These are phyloP conservation scores for Lachnellula hyalina DNA, from an alignment of 2,329 filamentous ascomycete genomes.

Conservation along the genomic window DNA sequence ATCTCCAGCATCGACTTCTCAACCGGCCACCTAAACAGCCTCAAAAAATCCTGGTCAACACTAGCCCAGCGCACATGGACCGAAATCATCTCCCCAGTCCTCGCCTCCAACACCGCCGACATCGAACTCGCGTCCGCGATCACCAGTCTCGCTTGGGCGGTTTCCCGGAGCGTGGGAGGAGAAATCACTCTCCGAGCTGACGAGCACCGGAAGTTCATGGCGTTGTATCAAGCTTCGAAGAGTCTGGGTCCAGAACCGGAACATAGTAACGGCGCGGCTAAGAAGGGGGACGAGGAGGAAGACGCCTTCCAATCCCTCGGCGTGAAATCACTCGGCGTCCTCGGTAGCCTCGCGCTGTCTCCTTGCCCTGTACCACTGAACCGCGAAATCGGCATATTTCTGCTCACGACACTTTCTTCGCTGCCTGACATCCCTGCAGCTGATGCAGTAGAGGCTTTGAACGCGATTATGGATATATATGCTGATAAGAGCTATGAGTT, in stretches of 20 bases:
- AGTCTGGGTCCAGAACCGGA: slow-evolving; percentile 26
- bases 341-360: slow-evolving; percentile 56
- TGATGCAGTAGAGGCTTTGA: slow-evolving; percentile 57
- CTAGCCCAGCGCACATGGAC: slow-evolving; percentile 53
- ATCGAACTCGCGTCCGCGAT: slow-evolving; percentile 56
- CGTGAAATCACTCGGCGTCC: slow-evolving; percentile 62
- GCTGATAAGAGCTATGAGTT: slow-evolving; percentile 53
- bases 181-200: slow-evolving; percentile 43
- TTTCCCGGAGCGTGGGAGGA: slow-evolving; percentile 51
- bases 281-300: slow-evolving; percentile 21
- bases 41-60: slow-evolving; percentile 50
- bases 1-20: slow-evolving; percentile 56
- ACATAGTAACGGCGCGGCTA: slow-evolving; percentile 15
- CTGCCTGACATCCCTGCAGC: slow-evolving; percentile 50
- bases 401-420: slow-evolving; percentile 49
- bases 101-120: slow-evolving; percentile 56
- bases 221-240: slow-evolving; percentile 57
- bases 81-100: slow-evolving; percentile 49
- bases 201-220: slow-evolving; percentile 59
- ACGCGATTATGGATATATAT: slow-evolving; percentile 65
- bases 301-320: slow-evolving; percentile 54
- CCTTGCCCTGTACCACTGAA: slow-evolving; percentile 50
- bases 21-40: slow-evolving; percentile 43
- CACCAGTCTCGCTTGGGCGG: slow-evolving; percentile 61
- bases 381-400: slow-evolving; percentile 58